Conservation (phyloP, 805 yeast genomes). For the Martiniozyma abietophila region DNA sequence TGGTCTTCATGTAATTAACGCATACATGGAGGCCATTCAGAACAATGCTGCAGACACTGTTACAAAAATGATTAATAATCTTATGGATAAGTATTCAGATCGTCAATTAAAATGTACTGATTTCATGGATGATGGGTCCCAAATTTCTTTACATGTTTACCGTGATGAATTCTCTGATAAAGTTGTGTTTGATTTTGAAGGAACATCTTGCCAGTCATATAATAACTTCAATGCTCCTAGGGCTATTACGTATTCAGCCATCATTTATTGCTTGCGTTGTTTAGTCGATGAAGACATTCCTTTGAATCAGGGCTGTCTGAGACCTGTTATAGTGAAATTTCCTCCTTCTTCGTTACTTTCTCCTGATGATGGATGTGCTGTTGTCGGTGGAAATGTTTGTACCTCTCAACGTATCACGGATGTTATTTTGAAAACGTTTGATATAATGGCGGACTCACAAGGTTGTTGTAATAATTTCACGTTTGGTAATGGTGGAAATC, state of each 20-base stretch:
- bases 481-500: slow-evolving; percentile 71
- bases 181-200: slow-evolving; percentile 75
- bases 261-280: slow-evolving; percentile 78
- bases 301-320: slow-evolving; percentile 84
- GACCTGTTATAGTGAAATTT: slow-evolving; percentile 60
- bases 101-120: slow-evolving; percentile 45
- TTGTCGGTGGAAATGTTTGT: slow-evolving; percentile 91
- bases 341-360: slow-evolving; percentile 57
- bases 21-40: slow-evolving; percentile 78
- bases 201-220: slow-evolving; percentile 79
- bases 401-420: slow-evolving; percentile 93
- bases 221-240: slow-evolving; percentile 90
- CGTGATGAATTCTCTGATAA: slow-evolving; percentile 36
- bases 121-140: slow-evolving; percentile 75
- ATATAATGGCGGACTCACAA: slow-evolving; percentile 90
- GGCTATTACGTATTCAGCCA: slow-evolving; percentile 84
- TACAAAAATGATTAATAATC: slow-evolving; percentile 37
- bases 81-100: slow-evolving; percentile 35
- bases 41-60: slow-evolving; percentile 70
- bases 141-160: slow-evolving; percentile 43
- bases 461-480: slow-evolving; percentile 94
- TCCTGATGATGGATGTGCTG: slow-evolving; percentile 83
- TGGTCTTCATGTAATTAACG: slow-evolving; percentile 46
- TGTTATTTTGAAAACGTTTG: slow-evolving; percentile 76
- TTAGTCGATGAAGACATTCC: slow-evolving; percentile 85